Conservation (phyloP, 306 rosid species). For the Vigna mungo region DNA sequence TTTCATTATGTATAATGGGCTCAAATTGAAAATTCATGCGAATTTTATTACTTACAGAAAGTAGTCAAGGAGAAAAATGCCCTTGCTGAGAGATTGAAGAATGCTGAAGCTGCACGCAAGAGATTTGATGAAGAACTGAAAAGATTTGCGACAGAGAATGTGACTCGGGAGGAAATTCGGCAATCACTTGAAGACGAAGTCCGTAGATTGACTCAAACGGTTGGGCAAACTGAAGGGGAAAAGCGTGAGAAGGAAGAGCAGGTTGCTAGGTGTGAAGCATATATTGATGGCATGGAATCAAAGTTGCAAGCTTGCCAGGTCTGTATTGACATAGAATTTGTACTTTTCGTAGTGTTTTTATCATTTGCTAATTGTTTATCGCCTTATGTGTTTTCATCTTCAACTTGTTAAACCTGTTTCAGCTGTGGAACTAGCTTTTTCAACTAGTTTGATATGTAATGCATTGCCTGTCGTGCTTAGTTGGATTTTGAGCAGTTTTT, state of each 20-base stretch:
- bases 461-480: slow-evolving; percentile 3
- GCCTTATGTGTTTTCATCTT: slow-evolving; percentile 1
- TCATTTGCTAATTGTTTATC: slow-evolving; percentile 13
- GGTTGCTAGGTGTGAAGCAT: slow-evolving; percentile 94
- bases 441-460: slow-evolving; percentile 31
- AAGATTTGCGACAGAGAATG: slow-evolving; percentile 89
- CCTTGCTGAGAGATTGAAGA: slow-evolving; percentile 91
- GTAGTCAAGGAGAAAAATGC: slow-evolving; percentile 94
- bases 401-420: slow-evolving; percentile 28
- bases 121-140: slow-evolving; percentile 98
- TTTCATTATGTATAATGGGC: slow-evolving; percentile 15
- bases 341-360: slow-evolving; percentile 14
- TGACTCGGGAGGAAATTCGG: slow-evolving; percentile 90
- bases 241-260: slow-evolving; percentile 97
- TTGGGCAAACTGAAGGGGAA: slow-evolving; percentile 96
- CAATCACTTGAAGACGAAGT: slow-evolving; percentile 97
- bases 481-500: slow-evolving; percentile 29
- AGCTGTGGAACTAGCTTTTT: slow-evolving; percentile 6
- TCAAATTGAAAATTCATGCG: slow-evolving; percentile 27
- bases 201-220: slow-evolving; percentile 87
- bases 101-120: slow-evolving; percentile 96
- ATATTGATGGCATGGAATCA: slow-evolving; percentile 97
- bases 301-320: slow-evolving; percentile 98
- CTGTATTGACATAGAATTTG: slow-evolving; percentile 42
- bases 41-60: slow-evolving; percentile 69